phyloP scores from a whole-genome alignment of 2,329 filamentous ascomycete genomes.

The Dothidotthia symphoricarpi region DNA sequence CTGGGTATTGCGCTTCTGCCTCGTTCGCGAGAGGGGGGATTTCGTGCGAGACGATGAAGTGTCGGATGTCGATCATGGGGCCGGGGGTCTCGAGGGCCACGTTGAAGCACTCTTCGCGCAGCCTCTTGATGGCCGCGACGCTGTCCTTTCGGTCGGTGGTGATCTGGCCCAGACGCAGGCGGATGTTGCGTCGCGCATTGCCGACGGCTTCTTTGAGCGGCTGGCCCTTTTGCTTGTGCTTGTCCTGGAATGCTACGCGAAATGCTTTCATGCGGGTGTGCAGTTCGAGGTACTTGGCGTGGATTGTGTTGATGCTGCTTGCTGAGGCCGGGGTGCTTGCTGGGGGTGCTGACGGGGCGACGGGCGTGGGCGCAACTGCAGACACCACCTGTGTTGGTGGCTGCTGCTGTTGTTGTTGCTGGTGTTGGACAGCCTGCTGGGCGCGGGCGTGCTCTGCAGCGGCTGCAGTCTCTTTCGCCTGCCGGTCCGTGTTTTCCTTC shows the following conservation, averaged over 20 bases:
- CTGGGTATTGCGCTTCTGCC: conserved; percentile 44
- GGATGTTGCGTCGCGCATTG: conserved; percentile 34
- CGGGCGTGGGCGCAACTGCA: conserved; percentile 4
- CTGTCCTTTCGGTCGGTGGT: conserved; percentile 30
- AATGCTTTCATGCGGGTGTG: conserved; percentile 41
- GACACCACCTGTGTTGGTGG: conserved; percentile 10
- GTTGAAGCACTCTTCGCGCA: conserved; percentile 33
- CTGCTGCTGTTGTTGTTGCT: conserved; percentile 1
- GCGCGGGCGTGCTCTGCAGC: conserved; percentile 25
- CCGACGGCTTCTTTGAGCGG: conserved; percentile 33
- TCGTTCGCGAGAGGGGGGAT: conserved; percentile 29
- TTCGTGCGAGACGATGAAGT: conserved; percentile 36
- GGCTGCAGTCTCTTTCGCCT: conserved; percentile 28
- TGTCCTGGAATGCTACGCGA: conserved; percentile 29
- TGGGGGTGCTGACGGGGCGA: conserved; percentile 4
- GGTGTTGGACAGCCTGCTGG: conserved; percentile 16
- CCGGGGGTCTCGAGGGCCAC: conserved; percentile 23
- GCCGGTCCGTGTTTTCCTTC: conserved; percentile 31
- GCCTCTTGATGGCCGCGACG: conserved; percentile 23
- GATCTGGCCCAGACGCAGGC: conserved; percentile 36
- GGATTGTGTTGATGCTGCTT: conserved; percentile 29
- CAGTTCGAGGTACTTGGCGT: conserved; percentile 37
- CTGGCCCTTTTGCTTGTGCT: conserved; percentile 22
- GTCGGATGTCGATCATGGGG: conserved; percentile 38
- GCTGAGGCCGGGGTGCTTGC: conserved; percentile 9